A percentile compares a stretch with the other conserved stretches of the same genome.
Evolutionary conservation across 2,329 filamentous ascomycete genomes (phyloP).

Genomic region (Fusarium guadeloupense): DNA sequence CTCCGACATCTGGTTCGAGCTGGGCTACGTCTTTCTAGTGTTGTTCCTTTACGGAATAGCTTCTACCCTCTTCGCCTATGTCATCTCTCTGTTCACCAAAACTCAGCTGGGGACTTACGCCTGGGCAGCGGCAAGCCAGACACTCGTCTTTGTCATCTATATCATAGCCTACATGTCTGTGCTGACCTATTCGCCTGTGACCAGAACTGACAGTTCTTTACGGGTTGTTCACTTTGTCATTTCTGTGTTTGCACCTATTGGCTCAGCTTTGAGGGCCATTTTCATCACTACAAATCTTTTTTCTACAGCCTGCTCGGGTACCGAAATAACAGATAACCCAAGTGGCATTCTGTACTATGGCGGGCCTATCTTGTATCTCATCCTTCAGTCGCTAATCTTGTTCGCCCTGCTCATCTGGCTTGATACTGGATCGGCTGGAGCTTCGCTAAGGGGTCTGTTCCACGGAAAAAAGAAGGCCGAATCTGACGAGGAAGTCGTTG

Average conservation of each 20-base stretch:
- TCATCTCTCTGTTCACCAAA: conserved; percentile 80
- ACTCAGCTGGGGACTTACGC: conserved; percentile 88
- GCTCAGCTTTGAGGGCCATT: conserved; percentile 76
- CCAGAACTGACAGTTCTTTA: conserved; percentile 73
- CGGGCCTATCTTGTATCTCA: conserved; percentile 83
- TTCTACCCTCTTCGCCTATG: conserved; percentile 79
- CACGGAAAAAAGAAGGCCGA: conserved; percentile 43
- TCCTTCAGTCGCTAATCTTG: conserved; percentile 75
- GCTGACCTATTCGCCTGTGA: conserved; percentile 77
- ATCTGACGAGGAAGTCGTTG: conserved; percentile 50
- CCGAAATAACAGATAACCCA: conserved; percentile 72
- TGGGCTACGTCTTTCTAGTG: conserved; percentile 83
- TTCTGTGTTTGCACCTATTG: conserved; percentile 78
- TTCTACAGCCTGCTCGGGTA: conserved; percentile 76
- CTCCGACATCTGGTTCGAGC: conserved; percentile 76
- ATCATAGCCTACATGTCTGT: conserved; percentile 76
- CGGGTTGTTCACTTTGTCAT: conserved; percentile 79
- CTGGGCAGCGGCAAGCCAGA: conserved; percentile 80
- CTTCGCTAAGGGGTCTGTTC: conserved; percentile 57
- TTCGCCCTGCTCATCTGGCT: conserved; percentile 80
- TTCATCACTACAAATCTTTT: conserved; percentile 86
- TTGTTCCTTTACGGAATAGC: conserved; percentile 84
- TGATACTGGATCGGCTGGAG: conserved; percentile 76
- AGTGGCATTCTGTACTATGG: conserved; percentile 79
- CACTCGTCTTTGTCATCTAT: conserved; percentile 75